These are phyloP conservation scores for Ceratocystis huliohia DNA, from an alignment of 2,329 filamentous ascomycete species.

Conservation along the genomic window DNA sequence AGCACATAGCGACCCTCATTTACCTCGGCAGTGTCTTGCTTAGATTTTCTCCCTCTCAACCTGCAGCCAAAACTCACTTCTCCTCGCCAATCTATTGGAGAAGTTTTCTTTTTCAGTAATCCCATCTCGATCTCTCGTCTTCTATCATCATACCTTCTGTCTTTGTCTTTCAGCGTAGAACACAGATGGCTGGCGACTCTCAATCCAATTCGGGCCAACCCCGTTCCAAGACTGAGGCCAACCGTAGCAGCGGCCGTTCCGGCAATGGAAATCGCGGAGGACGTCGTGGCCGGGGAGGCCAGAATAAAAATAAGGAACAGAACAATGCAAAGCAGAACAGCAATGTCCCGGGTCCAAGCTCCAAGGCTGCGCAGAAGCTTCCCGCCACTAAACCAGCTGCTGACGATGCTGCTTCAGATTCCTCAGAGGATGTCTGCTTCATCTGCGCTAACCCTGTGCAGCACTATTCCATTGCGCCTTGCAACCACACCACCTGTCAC, in stretches of 20 bases:
- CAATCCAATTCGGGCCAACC: conserved; percentile 6
- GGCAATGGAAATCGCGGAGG: background rate
- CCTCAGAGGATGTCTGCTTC: conserved; percentile 69
- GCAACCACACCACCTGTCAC: conserved; percentile 93
- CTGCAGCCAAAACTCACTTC: background rate
- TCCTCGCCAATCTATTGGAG: background rate
- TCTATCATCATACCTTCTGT: background rate
- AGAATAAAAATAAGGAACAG: background rate
- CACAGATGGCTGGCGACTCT: conserved; percentile 15
- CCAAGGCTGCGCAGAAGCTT: conserved; percentile 11
- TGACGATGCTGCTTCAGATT: conserved; percentile 14
- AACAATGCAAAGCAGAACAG: background rate
- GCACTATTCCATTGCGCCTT: conserved; percentile 80
- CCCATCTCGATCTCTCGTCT: background rate
- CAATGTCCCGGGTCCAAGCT: background rate
- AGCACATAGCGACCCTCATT: background rate
- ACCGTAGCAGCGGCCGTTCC: background rate
- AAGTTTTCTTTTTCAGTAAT: background rate
- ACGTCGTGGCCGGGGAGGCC: conserved; percentile 8
- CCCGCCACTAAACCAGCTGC: conserved; percentile 6
- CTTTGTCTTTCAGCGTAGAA: background rate
- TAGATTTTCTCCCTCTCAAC: background rate
- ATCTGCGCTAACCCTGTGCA: conserved; percentile 88
- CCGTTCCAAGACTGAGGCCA: conserved; percentile 9
- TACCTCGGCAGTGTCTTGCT: background rate